Evolutionary conservation across 108 stramenopile genomes (phyloP), one percentile per base, ranked within the genome.

Genomic region (Skeletonema marinoi): DNA sequence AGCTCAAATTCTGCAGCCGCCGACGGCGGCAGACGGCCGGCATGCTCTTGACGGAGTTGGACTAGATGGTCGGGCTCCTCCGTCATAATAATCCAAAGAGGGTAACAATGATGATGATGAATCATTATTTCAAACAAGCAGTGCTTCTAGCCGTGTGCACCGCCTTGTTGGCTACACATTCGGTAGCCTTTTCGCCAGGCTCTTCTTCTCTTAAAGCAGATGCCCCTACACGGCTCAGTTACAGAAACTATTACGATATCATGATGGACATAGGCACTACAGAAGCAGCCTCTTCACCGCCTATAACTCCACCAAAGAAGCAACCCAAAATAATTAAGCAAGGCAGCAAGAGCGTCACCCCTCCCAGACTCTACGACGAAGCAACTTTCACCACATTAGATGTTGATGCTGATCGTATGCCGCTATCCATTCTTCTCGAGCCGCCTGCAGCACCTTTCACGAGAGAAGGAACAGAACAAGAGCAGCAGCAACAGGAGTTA

Each of bases 391-490:
- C n/a, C 50, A 17, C 6, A 33, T 21, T 63, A 33, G 74, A 75
- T 32, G 65, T 66, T 11, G 74, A 75, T 41, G 65, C 56, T 11
- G 66, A 75, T 56, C 74, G 74, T 1, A 64, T 41, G 62, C 54
- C 74, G 6, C 74, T 75, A 0, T 46, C 74, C 54, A 56, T 41
- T 16, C 65, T 75, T n/a, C 51, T 74, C 5, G 63, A 65, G 14
- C 73, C 73, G 12, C 73, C 73, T 25, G 73, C 64, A 25, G 41
- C 64, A 2, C 73, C 73, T 17, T 39, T 65, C 12, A 50, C 38
- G 16, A n/a, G 3, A n/a, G 3, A 13, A 42, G 36, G 8, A 36
- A 42, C 11, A 42, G 41, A 42, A 13, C 2, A 21, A 10, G 36
- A 21, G 41, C 58, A 31, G 35, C 29, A 39, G 36, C 59, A 36